Percentiles rank a stretch among this genome's conserved stretches.
Conservation (phyloP, 2,329 filamentous ascomycete genomes). For the Zasmidium cellare region DNA sequence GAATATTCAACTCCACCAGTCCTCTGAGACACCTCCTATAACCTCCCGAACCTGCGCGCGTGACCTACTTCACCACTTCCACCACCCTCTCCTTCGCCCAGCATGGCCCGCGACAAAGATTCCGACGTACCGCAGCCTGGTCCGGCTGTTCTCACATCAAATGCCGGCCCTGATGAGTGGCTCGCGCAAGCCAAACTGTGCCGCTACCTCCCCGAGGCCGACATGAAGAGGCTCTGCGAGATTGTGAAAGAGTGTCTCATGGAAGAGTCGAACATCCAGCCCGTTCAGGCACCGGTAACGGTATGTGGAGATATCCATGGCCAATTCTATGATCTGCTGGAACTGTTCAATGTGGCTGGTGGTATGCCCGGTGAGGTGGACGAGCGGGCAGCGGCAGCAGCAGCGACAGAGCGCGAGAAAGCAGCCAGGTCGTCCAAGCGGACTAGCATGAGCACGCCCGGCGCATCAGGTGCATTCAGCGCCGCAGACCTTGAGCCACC, state of each 20-base stretch:
- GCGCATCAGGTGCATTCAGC: conserved; percentile 68
- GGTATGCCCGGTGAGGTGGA: conserved; percentile 82
- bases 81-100: conserved; percentile 8
- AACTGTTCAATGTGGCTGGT: conserved; percentile 93
- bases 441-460: conserved; percentile 23
- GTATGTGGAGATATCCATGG: conserved; percentile 98
- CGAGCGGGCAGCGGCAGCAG: conserved; percentile 27
- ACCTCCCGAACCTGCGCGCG: conserved; percentile 10
- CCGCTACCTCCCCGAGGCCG: conserved; percentile 90
- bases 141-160: conserved; percentile 78
- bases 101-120: conserved; percentile 50
- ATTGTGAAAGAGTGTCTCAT: conserved; percentile 98
- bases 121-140: conserved; percentile 79
- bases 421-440: conserved; percentile 17
- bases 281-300: conserved; percentile 93
- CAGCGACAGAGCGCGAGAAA: conserved; percentile 19
- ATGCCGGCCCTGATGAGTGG: conserved; percentile 92
- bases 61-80: conserved; percentile 10
- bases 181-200: conserved; percentile 94
- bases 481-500: conserved; percentile 93
- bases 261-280: conserved; percentile 99
- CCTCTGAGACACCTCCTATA: too few relatives aligned
- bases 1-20: too few relatives aligned
- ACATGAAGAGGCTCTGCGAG: conserved; percentile 99
- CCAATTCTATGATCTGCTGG: conserved; percentile 96